Conservation (phyloP, 129 eudicot genomes). For the Sambucus nigra region DNA sequence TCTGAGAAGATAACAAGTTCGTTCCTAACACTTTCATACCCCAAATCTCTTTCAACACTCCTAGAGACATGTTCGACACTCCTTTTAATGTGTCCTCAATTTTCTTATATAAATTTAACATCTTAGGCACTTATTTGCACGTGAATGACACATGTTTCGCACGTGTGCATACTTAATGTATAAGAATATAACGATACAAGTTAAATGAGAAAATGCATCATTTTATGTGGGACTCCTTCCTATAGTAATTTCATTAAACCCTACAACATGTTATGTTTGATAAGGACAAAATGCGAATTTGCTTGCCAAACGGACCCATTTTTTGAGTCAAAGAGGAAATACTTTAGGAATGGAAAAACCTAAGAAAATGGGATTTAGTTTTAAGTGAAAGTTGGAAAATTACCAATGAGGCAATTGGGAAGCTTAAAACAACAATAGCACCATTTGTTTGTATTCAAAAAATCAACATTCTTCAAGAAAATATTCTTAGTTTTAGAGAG, state of each 20-base stretch:
- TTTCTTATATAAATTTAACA: too few relatives aligned
- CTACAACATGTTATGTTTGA: constrained; percentile 45
- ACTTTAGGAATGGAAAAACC: neutral
- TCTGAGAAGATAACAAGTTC: too few relatives aligned
- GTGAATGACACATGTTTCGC: too few relatives aligned
- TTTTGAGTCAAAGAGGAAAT: constrained; percentile 14
- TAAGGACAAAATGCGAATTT: constrained; percentile 36
- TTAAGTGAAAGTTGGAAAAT: neutral
- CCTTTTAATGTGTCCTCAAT: too few relatives aligned
- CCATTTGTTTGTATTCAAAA: constrained; percentile 63
- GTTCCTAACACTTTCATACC: too few relatives aligned
- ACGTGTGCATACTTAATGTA: too few relatives aligned
- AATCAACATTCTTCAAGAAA: constrained; percentile 35
- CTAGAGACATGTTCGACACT: too few relatives aligned
- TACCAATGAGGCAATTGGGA: constrained; percentile 13
- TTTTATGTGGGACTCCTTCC: constrained; percentile 78
- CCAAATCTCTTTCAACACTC: too few relatives aligned
- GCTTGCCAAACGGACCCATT: constrained; percentile 19
- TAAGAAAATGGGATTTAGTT: neutral
- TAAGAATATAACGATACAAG: too few relatives aligned
- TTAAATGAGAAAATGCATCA: constrained; percentile 46
- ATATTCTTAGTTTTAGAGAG: constrained; percentile 42
- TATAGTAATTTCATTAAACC: constrained; percentile 75
- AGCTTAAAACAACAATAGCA: constrained; percentile 34
- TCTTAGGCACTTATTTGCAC: too few relatives aligned